phyloP scores from a whole-genome alignment of 129 eudicot species.

The Chrysanthemum lavandulifolium region DNA sequence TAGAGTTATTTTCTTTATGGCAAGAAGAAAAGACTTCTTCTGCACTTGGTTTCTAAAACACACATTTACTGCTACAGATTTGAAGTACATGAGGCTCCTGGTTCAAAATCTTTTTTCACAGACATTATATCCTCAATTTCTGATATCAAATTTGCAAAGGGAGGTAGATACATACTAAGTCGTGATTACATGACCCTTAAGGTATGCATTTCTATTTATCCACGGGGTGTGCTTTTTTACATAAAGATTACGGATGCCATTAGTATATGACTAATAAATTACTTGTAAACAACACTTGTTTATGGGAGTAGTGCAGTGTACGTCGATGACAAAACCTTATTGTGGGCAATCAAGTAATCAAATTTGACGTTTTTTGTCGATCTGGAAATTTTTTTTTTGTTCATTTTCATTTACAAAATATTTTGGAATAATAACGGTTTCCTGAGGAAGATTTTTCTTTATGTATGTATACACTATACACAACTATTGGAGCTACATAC shows the following conservation, averaged over 20 bases:
- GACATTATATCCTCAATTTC: slow-evolving; percentile 93
- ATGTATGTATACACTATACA: background rate
- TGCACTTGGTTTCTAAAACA: background rate
- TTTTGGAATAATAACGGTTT: no score
- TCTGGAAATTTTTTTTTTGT: no score
- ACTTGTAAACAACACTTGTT: no score
- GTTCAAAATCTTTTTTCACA: slow-evolving; percentile 88
- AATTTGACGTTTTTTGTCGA: no score
- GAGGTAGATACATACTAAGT: slow-evolving; percentile 81
- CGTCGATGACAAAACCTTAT: no score
- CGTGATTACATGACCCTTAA: slow-evolving; percentile 98
- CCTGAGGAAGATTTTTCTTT: background rate
- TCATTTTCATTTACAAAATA: no score
- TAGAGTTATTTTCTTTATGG: slow-evolving; percentile 9
- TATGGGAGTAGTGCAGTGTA: no score
- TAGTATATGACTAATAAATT: no score
- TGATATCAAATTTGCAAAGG: slow-evolving; percentile 82
- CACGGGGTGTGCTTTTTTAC: background rate
- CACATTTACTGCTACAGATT: slow-evolving; percentile 50
- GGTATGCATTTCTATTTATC: slow-evolving; percentile 36
- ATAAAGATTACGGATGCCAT: slow-evolving; percentile 7
- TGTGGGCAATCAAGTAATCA: no score
- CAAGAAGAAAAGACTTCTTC: background rate
- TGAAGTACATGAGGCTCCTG: slow-evolving; percentile 81
- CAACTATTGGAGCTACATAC: background rate